phyloP scores from a whole-genome alignment of 2,329 filamentous ascomycete species.

The Endoconidiophora laricicola region DNA sequence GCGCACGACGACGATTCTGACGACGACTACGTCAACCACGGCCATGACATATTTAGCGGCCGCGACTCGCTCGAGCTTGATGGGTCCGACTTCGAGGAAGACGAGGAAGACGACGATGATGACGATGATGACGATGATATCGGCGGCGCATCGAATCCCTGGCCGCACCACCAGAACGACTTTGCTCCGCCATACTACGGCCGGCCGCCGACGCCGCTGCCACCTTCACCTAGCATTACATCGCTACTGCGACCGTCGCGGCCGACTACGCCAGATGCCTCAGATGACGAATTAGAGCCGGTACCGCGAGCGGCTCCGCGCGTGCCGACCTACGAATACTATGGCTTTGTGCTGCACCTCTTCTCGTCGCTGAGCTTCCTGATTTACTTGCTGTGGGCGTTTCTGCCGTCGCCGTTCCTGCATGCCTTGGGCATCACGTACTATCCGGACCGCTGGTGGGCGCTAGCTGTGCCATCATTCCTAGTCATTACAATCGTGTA shows the following conservation, averaged over 20 bases:
- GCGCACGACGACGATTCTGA: slow-evolving; percentile 1
- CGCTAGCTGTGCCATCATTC: slow-evolving; percentile 77
- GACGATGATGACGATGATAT: slow-evolving; percentile 2
- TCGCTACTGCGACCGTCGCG: slow-evolving; percentile 78
- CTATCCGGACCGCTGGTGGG: slow-evolving; percentile 97
- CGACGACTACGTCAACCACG: background rate
- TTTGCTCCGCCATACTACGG: slow-evolving; percentile 87
- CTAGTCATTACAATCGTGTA: slow-evolving; percentile 78
- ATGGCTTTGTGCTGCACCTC: slow-evolving; percentile 92
- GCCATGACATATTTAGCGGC: background rate
- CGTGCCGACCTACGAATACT: slow-evolving; percentile 99
- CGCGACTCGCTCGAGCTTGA: background rate
- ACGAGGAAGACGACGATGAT: slow-evolving; percentile 2
- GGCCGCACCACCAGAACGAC: slow-evolving; percentile 34
- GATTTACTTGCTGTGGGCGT: slow-evolving; percentile 63
- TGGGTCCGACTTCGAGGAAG: background rate
- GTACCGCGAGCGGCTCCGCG: slow-evolving; percentile 75
- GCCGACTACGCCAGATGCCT: slow-evolving; percentile 85
- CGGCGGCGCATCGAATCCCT: slow-evolving; percentile 24
- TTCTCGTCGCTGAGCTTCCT: slow-evolving; percentile 70
- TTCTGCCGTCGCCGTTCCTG: slow-evolving; percentile 78
- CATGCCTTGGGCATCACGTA: slow-evolving; percentile 90
- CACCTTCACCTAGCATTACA: slow-evolving; percentile 81
- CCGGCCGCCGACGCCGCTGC: slow-evolving; percentile 82
- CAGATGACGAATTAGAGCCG: slow-evolving; percentile 65